Evolutionary conservation across 805 yeast genomes (phyloP), one percentile per base, ranked within the genome.

Genomic region (Ogataea paradorogensis): DNA sequence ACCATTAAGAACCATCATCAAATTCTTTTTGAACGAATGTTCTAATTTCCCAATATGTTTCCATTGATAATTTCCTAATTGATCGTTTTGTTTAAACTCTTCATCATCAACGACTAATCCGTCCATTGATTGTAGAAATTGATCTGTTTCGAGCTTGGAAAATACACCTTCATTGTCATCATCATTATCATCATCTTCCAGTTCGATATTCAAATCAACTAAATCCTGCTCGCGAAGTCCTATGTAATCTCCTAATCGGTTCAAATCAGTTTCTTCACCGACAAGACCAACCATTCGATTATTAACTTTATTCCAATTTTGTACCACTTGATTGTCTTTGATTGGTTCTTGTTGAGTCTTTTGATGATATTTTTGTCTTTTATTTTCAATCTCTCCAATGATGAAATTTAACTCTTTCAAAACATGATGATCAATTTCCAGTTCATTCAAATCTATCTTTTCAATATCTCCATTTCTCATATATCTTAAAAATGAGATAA

Each of bases 401-500:
- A 74, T 59, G 4, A 48, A 48, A 27, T 72, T 59, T 18, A 80
- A 53, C 46, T 74, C 79, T 5, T 42, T 39, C 3, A 56, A 24
- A 9, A 77, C 63, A 32, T 57, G 40, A 1, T 49, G 61, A 4
- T 51, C 38, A 35, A 74, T 67, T 3, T 36, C 40, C 24, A 77
- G 45, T 1, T 50, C 49, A 3, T 54, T 59, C 22, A 86, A 55
- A 46, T 78, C 75, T 4, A 85, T 50, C 40, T 69, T 63, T 33
- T 69, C 63, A 13, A 57, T 61, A 1, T 62, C 63, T 6, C 64
- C 66, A 9, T 52, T 63, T 53, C 73, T 80, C 41, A 90, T 86
- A 37, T 70, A 67, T 41, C 85, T 73, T 35, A 90, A 63, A 46
- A 86, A 77, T 9, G 67, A 65, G 20, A 89, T 65, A 37, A 88